Base-by-base conservation (phyloP, 768 basidiomycete genomes). In the Xerocomellus intermedius region DNA sequence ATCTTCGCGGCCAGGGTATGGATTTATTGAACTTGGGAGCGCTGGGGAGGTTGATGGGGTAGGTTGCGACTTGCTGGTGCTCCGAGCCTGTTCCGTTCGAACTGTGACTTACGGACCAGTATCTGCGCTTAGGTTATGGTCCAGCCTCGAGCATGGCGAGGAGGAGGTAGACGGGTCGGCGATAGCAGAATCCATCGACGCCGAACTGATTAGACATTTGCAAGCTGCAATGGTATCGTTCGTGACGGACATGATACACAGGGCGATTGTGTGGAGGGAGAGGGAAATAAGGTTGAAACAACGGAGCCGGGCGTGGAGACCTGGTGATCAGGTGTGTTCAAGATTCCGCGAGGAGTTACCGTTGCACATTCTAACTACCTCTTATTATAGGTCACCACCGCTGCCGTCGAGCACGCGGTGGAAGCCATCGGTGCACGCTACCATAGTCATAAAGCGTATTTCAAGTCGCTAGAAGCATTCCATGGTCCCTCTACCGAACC, bases 261-360 rank as follows among this genome's bases (percentile, higher is more conserved):
- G 75, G 33, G 74, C 79, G 21, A 77, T 88, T 41, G 72, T 80
- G 8, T 72, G 77, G 36, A 80, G 81, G 39, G 85, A 87, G 60
- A 80, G 84, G 54, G 87, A 87, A 60, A 67, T 74, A 50, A 69
- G 72, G 32, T 64, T 85, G 63, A 89, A 88, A 69, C 72, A 74
- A 38, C 77, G 79, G 19, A 80, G 80, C 44, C 86, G 80, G 60
- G 84, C 77, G 8, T 90, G 87, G 85, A 73, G 77, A 44, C 50
- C 75, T 4, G 73, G 74, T 13, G 74, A 75, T 30, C 73, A 79
- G 60, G 80, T 82, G 47, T 12, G 60, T 49, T 21, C n/a, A n/a
- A 10, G 37, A 26, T 42, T 33, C 35, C 12, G 21, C 45, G 13
- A 5, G 22, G 21, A 13, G 37, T 2, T 16, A 10, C n/a, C 0